Conservation (phyloP, 2,329 filamentous ascomycete genomes). For the Acrocalymma vagum region DNA sequence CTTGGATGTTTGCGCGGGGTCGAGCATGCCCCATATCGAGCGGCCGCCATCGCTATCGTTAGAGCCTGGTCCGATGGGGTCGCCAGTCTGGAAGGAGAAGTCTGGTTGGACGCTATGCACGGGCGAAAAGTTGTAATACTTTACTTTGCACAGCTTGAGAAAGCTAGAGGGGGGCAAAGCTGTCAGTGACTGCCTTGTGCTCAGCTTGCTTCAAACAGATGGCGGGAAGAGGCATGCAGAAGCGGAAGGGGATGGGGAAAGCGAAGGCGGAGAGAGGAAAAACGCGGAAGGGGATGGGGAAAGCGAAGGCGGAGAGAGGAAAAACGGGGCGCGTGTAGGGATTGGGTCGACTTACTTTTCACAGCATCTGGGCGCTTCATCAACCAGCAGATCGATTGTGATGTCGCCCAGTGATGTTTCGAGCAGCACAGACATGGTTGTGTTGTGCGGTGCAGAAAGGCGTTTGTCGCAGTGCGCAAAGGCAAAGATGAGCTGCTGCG, state of each 20-base stretch:
- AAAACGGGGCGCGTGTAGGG: constrained; percentile 18
- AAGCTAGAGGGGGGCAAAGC: constrained; percentile 71
- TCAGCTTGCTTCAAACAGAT: constrained; percentile 60
- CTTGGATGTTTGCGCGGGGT: constrained; percentile 67
- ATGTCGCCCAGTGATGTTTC: constrained; percentile 95
- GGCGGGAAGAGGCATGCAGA: constrained; percentile 29
- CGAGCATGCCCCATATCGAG: constrained; percentile 88
- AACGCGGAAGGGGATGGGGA: constrained; percentile 16
- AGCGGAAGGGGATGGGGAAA: constrained; percentile 15
- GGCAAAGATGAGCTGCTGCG: no score
- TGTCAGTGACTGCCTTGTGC: constrained; percentile 60
- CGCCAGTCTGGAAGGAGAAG: constrained; percentile 96
- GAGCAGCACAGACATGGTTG: constrained; percentile 85
- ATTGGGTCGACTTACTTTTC: constrained; percentile 77
- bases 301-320: constrained; percentile 23
- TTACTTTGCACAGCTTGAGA: constrained; percentile 97
- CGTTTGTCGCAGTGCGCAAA: constrained; percentile 36
- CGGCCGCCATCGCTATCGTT: constrained; percentile 88
- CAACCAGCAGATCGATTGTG: constrained; percentile 89
- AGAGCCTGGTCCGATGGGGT: constrained; percentile 87
- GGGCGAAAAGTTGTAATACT: constrained; percentile 98
- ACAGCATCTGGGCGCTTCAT: constrained; percentile 89
- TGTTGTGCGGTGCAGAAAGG: constrained; percentile 18
- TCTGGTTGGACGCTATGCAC: constrained; percentile 91
- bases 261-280: constrained; percentile 27